These are phyloP conservation scores for Tetrapisispora pingtungensis DNA, from an alignment of 805 yeast genomes.

Conservation along the genomic window DNA sequence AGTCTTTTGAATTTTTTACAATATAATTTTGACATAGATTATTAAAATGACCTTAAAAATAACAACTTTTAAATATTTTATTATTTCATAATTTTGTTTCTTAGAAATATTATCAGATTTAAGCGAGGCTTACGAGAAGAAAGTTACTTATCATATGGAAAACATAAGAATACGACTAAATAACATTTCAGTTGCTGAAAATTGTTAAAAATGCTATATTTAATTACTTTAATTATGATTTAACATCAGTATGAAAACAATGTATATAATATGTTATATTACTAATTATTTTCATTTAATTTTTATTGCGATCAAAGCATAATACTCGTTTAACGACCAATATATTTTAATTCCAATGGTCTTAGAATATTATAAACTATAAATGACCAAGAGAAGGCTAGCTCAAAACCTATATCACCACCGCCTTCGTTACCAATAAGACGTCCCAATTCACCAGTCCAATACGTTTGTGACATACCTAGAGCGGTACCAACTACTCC, in stretches of 20 bases:
- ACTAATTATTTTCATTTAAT: background rate
- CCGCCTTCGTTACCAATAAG: conserved; percentile 39
- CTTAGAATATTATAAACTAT: conserved; percentile 51
- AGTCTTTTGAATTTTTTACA: too few relatives aligned
- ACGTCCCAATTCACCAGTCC: conserved; percentile 54
- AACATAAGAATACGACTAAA: too few relatives aligned
- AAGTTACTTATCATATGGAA: too few relatives aligned
- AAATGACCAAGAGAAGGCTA: conserved; percentile 59
- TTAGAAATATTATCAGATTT: too few relatives aligned
- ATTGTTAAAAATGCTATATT: too few relatives aligned
- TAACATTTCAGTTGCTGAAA: too few relatives aligned
- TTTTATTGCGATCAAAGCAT: background rate
- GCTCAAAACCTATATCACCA: conserved; percentile 73
- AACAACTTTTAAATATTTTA: background rate
- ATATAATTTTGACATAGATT: too few relatives aligned
- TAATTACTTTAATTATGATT: background rate
- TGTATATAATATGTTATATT: background rate
- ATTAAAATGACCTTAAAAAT: too few relatives aligned
- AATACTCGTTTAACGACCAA: conserved; percentile 31
- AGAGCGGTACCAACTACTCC: conserved; percentile 78
- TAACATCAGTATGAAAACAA: too few relatives aligned
- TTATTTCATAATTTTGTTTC: background rate
- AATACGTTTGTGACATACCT: conserved; percentile 87
- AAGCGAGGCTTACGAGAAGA: background rate
- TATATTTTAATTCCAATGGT: conserved; percentile 59